Evolutionary conservation across 1,139 yeast genomes (phyloP), one percentile per base, ranked within the genome.

Genomic region (Magnusiomyces tetraspermus): DNA sequence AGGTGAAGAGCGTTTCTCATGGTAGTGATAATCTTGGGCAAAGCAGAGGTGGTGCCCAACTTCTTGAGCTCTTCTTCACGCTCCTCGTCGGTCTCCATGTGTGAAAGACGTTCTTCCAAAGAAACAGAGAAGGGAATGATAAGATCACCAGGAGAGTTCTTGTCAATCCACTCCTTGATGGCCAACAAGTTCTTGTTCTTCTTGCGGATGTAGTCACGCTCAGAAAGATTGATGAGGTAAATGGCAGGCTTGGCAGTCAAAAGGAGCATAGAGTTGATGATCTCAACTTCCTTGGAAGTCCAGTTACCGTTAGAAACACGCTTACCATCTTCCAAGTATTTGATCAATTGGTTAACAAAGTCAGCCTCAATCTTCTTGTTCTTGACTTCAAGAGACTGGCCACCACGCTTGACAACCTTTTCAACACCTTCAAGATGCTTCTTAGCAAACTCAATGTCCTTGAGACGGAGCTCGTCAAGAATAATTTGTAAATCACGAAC

Each of bases 91-190:
- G 84, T 73, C 67, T 77, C 92, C 92, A 92, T 82, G 61, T 77
- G 82, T 48, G 97, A 86, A 65, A 92, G 79, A 72, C 86, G 87
- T 73, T 90, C 97, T 78, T 92, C 99, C 61, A 88, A 78, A 58
- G 84, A 84, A 54, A 92, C 97, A 51, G 95, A 85, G 70, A 92
- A 79, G 68, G 99, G 99, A 61, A 92, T 88, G 67, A 92, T 86
- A 59, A 84, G 70, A 72, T 92, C 99, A 65, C 97, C 97, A 60
- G 97, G 94, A 52, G 97, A 90, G 77, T 80, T 76, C 63, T 76
- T 75, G 73, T 94, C 97, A 66, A 94, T 86, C 99, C 99, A 92
- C 76, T 90, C 90, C 77, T 92, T 92, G 71, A 92, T 90, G 69
- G 78, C 82, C 58, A 85, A 73, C 71, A 92, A 77, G 71, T 88